A percentile compares a stretch with the other conserved stretches of the same genome.
These are phyloP conservation scores for Phoenix roebelenii DNA, from an alignment of 176 grass and related monocot genomes.

Conservation along the genomic window DNA sequence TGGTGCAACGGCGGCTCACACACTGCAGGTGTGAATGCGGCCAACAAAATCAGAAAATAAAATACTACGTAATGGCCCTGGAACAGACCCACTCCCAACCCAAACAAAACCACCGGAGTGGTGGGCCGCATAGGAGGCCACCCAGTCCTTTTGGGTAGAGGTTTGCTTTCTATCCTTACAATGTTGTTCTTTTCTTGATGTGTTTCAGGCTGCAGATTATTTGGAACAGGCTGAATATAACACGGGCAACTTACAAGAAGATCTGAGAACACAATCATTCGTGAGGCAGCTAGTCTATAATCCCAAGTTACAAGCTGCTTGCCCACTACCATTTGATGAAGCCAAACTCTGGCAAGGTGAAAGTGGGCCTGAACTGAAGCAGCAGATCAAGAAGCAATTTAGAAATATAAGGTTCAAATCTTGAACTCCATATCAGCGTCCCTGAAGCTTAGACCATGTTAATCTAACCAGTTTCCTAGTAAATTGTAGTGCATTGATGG, in stretches of 20 bases:
- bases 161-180: neutral
- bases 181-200: constrained; percentile 10
- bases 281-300: constrained; percentile 69
- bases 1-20: too few species aligned
- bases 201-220: constrained; percentile 77
- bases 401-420: constrained; percentile 73
- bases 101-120: too few species aligned
- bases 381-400: constrained; percentile 82
- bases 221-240: constrained; percentile 93
- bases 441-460: neutral
- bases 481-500: constrained; percentile 67
- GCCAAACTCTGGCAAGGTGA: constrained; percentile 86
- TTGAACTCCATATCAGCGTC: neutral
- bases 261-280: constrained; percentile 77
- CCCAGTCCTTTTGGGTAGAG: too few species aligned
- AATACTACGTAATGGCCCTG: too few species aligned
- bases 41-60: too few species aligned
- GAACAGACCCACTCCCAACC: too few species aligned
- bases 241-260: constrained; percentile 68
- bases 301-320: constrained; percentile 62
- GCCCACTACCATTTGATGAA: constrained; percentile 74
- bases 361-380: constrained; percentile 79
- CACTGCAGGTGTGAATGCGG: too few species aligned
- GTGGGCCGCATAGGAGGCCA: too few species aligned
- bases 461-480: neutral